phyloP scores from a whole-genome alignment of 208 protist species.

The Acanthamoeba divionensis region DNA sequence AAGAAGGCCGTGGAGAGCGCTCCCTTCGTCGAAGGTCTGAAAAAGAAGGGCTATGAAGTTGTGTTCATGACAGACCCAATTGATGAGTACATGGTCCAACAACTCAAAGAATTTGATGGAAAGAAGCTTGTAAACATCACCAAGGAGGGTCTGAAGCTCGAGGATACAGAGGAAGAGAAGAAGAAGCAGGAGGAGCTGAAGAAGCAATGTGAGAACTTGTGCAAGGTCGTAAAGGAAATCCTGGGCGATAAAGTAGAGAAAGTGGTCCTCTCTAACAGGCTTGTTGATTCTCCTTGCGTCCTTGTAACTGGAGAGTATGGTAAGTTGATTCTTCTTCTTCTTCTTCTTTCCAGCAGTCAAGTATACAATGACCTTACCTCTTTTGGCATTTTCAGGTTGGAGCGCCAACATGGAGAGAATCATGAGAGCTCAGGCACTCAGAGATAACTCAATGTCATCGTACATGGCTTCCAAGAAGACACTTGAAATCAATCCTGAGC shows the following conservation, averaged over 20 bases:
- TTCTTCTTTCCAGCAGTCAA: no score
- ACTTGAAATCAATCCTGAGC: constrained; percentile 96
- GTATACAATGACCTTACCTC: no score
- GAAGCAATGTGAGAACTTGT: constrained; percentile 90
- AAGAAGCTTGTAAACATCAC: constrained; percentile 98
- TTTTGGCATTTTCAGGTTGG: no score
- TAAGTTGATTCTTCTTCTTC: no score
- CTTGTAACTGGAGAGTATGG: constrained; percentile 97
- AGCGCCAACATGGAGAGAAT: constrained; percentile 99
- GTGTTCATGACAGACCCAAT: constrained; percentile 97
- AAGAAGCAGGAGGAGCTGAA: constrained; percentile 90
- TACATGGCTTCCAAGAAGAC: constrained; percentile 99
- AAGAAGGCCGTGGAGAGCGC: constrained; percentile 88
- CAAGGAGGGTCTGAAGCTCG: constrained; percentile 97
- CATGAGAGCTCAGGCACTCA: constrained; percentile 98
- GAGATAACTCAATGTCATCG: constrained; percentile 92
- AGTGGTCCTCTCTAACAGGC: constrained; percentile 92
- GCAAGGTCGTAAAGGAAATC: constrained; percentile 97
- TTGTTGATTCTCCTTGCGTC: constrained; percentile 94
- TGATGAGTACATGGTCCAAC: constrained; percentile 95
- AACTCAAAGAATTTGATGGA: constrained; percentile 96
- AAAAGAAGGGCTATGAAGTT: constrained; percentile 92
- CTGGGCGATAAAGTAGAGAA: constrained; percentile 98
- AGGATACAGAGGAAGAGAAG: constrained; percentile 94
- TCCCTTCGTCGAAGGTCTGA: constrained; percentile 95